Evolutionary conservation across 345 rosid genomes (phyloP), one percentile per base, ranked within the genome.

Genomic region (Raphanus raphanistrum): DNA sequence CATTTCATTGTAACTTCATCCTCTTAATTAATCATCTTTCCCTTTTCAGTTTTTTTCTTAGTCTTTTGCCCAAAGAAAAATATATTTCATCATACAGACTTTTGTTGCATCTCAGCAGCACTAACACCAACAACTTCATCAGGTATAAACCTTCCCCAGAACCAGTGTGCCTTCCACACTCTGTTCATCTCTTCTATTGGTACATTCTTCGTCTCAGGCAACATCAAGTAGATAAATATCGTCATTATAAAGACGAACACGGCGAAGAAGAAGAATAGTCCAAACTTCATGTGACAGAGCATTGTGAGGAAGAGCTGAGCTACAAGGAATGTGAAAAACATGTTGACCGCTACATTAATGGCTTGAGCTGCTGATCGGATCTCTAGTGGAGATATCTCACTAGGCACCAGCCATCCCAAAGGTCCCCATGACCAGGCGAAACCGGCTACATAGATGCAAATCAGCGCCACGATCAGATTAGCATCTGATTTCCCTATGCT

Each of bases 401-500:
- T 89, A 0, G 91, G 93, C 17, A 89, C 88, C 16, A 89, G 26
- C 91, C 91, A 87, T 2, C 91, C 89, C 8, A 89, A 74, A 1
- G 93, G 93, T 8, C 93, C 93, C 93, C 93, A 89, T 11, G 93
- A 89, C 88, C 89, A 87, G 0, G 93, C 90, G 69, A 81, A 87
- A 3, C 82, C 92, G 0, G 86, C 82, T 26, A 86, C 85, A 43
- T 82, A 89, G 4, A 78, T 57, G 60, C 93, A 89, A 35, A 87
- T 85, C 17, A 70, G 41, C 1, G 50, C 64, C 62, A 87, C 89
- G 17, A 89, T 66, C 10, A 48, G 8, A 10, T 17, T 15, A 2
- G 87, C 86, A 45, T 81, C 87, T 67, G 72, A 1, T 25, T 58
- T 71, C 5, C 82, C 70, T 29, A 90, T 41, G 71, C 12, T 68